Evolutionary conservation across 2,329 filamentous ascomycete genomes (phyloP), one percentile per base, ranked within the genome.

Genomic region (Fusarium camptoceras): DNA sequence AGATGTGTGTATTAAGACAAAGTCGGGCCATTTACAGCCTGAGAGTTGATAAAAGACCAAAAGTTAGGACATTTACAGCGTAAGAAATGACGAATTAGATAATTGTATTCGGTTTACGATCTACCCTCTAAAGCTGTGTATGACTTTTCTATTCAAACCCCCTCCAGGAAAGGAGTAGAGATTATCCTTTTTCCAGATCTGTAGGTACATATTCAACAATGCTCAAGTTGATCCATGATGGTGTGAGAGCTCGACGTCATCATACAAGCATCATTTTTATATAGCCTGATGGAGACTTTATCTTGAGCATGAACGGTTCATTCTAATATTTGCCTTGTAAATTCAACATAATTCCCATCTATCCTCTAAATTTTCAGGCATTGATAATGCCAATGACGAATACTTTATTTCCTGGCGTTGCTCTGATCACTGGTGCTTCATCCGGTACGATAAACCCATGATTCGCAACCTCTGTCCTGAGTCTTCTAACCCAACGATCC

Each of bases 341-440:
- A 20, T 7, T 34, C 9, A 37, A 14, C 25, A 6, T 11, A 5
- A 11, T 16, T 10, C 9, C 6, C 31, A 22, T 6, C 24, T 18
- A n/a, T 3, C 49, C 24, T 1, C 1, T 9, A 31, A 16, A 2
- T 18, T 8, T 3, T 5, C 6, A 15, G 25, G 10, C 4, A 8
- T 20, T 14, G 43, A n/a, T 16, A 16, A 72, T 73, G 50, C 49
- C 55, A 53, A 15, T 20, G 48, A 6, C 27, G 16, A 44, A 27
- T 50, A 64, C 71, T n/a, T 62, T 78, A 11, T 79, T 78, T 49
- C 70, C 70, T 2, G 76, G 76, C 15, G 76, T 78, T n/a, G 77
- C 76, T 20, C 65, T 79, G 47, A 67, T 79, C 12, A 78, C 74
- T 4, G 76, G 78, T 11, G 77, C 77, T 30, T 75, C 70, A 47